A percentile compares a stretch with the other conserved stretches of the same genome.
Evolutionary conservation across 2,329 filamentous ascomycete species (phyloP).

Genomic region (Colletotrichum sp.): DNA sequence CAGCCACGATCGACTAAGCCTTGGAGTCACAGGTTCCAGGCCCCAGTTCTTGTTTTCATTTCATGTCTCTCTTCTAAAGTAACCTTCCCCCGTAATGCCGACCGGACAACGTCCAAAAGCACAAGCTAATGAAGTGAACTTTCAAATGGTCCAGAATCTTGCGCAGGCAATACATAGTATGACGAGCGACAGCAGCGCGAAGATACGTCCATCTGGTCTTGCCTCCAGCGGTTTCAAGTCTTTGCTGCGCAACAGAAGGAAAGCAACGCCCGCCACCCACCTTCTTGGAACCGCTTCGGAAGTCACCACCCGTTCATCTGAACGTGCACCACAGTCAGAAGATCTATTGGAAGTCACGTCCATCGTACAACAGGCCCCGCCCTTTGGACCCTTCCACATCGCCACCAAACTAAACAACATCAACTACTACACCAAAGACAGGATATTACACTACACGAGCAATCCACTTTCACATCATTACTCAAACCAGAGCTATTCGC

Average conservation of each 20-base stretch:
- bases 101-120: not conserved
- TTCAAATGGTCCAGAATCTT: not conserved
- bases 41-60: not conserved
- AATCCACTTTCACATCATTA: not conserved
- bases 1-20: no score
- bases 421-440: not conserved
- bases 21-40: no score
- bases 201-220: not conserved
- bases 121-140: not conserved
- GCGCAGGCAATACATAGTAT: not conserved
- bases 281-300: not conserved
- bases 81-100: accelerated
- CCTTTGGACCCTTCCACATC: not conserved
- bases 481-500: not conserved
- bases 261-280: not conserved
- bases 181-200: not conserved
- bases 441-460: not conserved
- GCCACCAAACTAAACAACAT: not conserved
- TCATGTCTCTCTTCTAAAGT: not conserved
- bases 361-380: not conserved
- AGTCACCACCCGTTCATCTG: not conserved
- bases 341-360: not conserved
- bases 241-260: not conserved
- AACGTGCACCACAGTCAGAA: not conserved
- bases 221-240: not conserved